These are phyloP conservation scores for Phytopythium cucurbitacearum DNA, from an alignment of 352 stramenopile species.

Conservation along the genomic window DNA sequence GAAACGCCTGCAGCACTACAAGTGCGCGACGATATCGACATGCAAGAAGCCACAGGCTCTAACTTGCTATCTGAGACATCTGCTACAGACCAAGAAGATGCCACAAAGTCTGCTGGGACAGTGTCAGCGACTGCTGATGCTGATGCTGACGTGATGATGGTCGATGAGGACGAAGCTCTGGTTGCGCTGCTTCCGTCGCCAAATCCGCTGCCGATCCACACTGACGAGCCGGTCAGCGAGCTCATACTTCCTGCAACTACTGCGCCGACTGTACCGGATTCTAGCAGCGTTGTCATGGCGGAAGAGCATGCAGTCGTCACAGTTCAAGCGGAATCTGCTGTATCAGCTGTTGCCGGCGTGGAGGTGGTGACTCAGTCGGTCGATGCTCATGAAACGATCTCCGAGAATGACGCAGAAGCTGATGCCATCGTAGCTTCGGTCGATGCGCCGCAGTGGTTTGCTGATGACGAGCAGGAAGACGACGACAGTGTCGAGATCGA, in stretches of 20 bases:
- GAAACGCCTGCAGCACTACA: too few relatives aligned
- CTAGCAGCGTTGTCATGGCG: too few relatives aligned
- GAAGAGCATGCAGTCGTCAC: not conserved
- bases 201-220: too few relatives aligned
- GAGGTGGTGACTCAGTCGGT: slow-evolving; percentile 24
- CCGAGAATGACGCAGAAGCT: slow-evolving; percentile 8
- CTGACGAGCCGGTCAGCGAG: not conserved
- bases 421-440: slow-evolving; percentile 7
- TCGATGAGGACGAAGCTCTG: slow-evolving; percentile 1
- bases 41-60: too few relatives aligned
- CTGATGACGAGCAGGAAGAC: slow-evolving; percentile 23
- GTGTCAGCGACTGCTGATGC: not conserved
- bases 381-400: slow-evolving; percentile 15
- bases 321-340: too few relatives aligned
- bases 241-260: not conserved
- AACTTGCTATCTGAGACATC: not conserved
- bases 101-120: not conserved
- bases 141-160: not conserved
- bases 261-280: not conserved
- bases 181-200: not conserved
- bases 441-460: slow-evolving; percentile 34
- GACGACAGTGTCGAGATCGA: slow-evolving; percentile 7
- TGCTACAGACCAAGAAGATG: not conserved
- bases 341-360: slow-evolving; percentile 3
- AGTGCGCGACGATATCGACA: too few relatives aligned